Evolutionary conservation across 371 early-diverging fungal genomes (phyloP), one percentile per base, ranked within the genome.

Genomic region (Mortierella sp.): DNA sequence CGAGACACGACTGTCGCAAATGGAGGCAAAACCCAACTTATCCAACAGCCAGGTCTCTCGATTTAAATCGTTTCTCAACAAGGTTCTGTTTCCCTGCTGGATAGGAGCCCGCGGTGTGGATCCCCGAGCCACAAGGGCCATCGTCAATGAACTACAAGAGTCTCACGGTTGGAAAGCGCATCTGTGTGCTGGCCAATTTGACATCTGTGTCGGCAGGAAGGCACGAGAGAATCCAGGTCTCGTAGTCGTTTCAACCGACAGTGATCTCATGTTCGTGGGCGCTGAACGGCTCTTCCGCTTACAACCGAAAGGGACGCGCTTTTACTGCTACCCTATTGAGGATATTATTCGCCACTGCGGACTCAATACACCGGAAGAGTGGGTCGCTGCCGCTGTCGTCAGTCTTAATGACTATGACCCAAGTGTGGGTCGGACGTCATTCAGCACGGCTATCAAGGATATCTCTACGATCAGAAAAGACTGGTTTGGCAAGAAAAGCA

Each of bases 61-160:
- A 69, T 63, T 63, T 57, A 69, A 69, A 57, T 63, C 70, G 58
- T 69, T 69, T 69, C 70, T 69, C 70, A 69, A 38, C 63, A 63
- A 69, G 63, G 47, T 58, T 57, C 63, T 69, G 45, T 69, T 69
- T 45, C 70, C 62, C 58, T 69, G 63, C 58, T 69, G 70, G 63
- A 69, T 69, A 63, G 32, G 45, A 69, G 57, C 70, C 55, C 70
- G 70, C 21, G 43, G 70, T 63, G 58, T 69, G 70, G 63, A 69
- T 69, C 63, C 57, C 47, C 70, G 70, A 63, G 63, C 70, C 6
- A 63, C 70, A 63, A 69, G 58, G 55, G 63, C 63, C 15, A 45
- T 69, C 70, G 63, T 57, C 57, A 62, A 63, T 43, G 63, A 69
- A 57, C 70, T 69, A 0, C 70, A 33, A 63, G 63, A 69, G 70